A percentile compares a stretch with the other conserved stretches of the same genome.
Evolutionary conservation across 176 grass and related monocot genomes (phyloP).

Genomic region (Typha latifolia): DNA sequence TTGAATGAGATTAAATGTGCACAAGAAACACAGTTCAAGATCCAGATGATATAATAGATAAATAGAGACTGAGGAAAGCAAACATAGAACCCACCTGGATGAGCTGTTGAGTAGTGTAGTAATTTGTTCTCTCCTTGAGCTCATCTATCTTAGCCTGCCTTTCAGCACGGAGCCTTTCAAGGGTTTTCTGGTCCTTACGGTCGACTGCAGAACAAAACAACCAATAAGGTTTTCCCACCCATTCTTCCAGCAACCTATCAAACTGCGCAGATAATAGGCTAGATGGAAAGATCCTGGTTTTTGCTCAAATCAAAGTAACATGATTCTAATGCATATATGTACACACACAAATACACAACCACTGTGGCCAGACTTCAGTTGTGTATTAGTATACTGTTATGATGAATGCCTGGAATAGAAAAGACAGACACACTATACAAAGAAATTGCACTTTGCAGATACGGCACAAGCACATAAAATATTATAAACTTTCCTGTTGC

Average conservation of each 20-base stretch:
- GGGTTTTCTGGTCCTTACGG: constrained; percentile 55
- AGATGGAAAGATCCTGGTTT: too few relatives aligned
- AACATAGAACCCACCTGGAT: constrained; percentile 52
- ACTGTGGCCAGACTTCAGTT: too few relatives aligned
- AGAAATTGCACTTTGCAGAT: too few relatives aligned
- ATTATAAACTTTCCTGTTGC: too few relatives aligned
- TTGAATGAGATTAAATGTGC: too few relatives aligned
- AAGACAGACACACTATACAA: too few relatives aligned
- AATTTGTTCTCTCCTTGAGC: constrained; percentile 91
- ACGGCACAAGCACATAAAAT: too few relatives aligned
- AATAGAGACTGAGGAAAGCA: background rate
- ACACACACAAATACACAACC: too few relatives aligned
- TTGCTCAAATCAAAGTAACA: too few relatives aligned
- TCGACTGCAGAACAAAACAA: constrained; percentile 46
- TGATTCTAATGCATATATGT: too few relatives aligned
- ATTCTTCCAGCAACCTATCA: constrained; percentile 3
- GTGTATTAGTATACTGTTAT: too few relatives aligned
- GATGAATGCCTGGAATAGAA: too few relatives aligned
- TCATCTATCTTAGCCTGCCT: constrained; percentile 86
- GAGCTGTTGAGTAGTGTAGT: constrained; percentile 83
- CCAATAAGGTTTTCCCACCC: background rate
- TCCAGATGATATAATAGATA: background rate
- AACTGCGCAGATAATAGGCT: background rate
- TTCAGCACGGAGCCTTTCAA: constrained; percentile 74
- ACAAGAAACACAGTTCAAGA: background rate